Evolutionary conservation across 805 yeast genomes (phyloP).

Genomic region (Hanseniaspora lachancei): DNA sequence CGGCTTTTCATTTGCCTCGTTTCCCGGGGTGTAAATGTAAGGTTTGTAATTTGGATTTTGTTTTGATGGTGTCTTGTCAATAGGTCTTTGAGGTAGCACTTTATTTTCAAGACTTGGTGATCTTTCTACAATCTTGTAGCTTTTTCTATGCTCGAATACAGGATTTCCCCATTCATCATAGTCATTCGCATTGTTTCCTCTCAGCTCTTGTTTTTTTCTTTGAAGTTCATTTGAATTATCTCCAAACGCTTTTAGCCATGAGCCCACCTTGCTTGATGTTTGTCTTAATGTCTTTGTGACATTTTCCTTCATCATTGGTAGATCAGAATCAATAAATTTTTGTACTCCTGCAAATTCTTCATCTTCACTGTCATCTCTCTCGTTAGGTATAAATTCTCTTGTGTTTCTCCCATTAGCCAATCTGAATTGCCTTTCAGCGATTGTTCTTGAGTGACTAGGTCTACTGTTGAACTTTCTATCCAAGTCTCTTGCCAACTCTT

Average conservation of each 20-base stretch:
- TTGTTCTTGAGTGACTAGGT: conserved; percentile 13
- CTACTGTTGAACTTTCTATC: conserved; percentile 46
- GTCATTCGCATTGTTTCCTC: background rate
- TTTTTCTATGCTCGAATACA: background rate
- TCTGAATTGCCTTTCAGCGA: background rate
- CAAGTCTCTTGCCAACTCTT: conserved; percentile 63
- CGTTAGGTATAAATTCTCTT: conserved; percentile 19
- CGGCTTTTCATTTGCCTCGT: background rate
- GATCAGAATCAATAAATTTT: conserved; percentile 42
- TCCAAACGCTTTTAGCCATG: conserved; percentile 59
- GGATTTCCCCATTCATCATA: conserved; percentile 13
- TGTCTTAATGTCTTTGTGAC: conserved; percentile 68
- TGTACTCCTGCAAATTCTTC: conserved; percentile 40
- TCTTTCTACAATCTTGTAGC: conserved; percentile 11
- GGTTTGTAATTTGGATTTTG: background rate
- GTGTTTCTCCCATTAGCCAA: conserved; percentile 21
- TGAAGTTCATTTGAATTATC: conserved; percentile 17
- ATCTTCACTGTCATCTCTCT: conserved; percentile 12
- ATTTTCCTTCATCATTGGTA: conserved; percentile 50
- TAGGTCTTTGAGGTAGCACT: conserved; percentile 3
- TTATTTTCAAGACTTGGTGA: conserved; percentile 5
- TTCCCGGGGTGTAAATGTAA: conserved; percentile 6
- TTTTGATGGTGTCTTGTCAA: background rate
- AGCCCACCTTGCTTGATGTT: conserved; percentile 58
- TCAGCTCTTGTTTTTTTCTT: conserved; percentile 9